Percentiles rank a stretch among this genome's conserved stretches.
phyloP scores from a whole-genome alignment of 2,329 filamentous ascomycete genomes.

The Paracoccidioides brasiliensis region DNA sequence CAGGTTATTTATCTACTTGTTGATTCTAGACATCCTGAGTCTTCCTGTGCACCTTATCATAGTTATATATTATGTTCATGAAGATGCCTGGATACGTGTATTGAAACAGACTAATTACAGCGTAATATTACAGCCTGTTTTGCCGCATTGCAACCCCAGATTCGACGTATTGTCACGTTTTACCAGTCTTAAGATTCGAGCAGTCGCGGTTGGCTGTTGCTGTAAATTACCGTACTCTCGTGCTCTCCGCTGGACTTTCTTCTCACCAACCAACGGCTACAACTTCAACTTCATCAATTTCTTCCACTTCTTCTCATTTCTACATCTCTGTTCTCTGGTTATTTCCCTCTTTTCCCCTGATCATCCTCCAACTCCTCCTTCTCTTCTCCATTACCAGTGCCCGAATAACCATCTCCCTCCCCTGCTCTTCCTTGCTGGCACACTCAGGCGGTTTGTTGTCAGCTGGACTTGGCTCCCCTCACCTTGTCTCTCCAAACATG shows the following conservation, averaged over 20 bases:
- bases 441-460: slow-evolving; percentile 14
- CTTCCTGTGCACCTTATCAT: too few relatives aligned
- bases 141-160: slow-evolving; percentile 2
- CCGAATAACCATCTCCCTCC: slow-evolving; percentile 2
- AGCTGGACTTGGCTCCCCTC: slow-evolving; percentile 8
- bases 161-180: slow-evolving; percentile 2
- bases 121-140: not conserved
- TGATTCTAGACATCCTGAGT: too few relatives aligned
- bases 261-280: not conserved
- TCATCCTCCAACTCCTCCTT: slow-evolving; percentile 21
- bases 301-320: slow-evolving; percentile 18
- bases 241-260: not conserved
- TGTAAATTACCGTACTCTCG: not conserved
- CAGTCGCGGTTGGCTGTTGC: not conserved
- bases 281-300: not conserved
- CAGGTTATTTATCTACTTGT: too few relatives aligned
- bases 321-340: not conserved
- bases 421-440: slow-evolving; percentile 4
- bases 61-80: not conserved
- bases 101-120: slow-evolving; percentile 4
- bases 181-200: not conserved
- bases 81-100: not conserved
- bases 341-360: slow-evolving; percentile 7
- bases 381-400: slow-evolving; percentile 10
- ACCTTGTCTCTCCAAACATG: slow-evolving; percentile 34